These are phyloP conservation scores for Solanum tarijense DNA, from an alignment of 257 asterid species.

Conservation along the genomic window DNA sequence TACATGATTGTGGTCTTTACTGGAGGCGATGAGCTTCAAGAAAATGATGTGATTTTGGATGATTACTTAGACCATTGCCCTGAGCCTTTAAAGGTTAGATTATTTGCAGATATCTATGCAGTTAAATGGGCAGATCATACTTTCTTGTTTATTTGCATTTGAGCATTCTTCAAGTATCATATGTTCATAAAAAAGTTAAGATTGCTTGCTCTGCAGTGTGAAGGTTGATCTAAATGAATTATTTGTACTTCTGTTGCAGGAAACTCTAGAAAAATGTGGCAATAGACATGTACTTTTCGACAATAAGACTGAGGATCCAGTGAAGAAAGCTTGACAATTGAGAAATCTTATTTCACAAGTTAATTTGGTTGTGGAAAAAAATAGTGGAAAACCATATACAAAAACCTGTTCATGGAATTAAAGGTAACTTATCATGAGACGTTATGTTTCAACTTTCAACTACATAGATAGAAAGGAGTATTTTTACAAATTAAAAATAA, in stretches of 20 bases:
- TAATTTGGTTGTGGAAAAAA: conserved; percentile 25
- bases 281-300: neutral
- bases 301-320: neutral
- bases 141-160: no score
- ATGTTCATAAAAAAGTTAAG: no score
- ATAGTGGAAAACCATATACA: conserved; percentile 48
- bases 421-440: conserved; percentile 13
- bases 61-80: neutral
- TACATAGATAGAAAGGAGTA: no score
- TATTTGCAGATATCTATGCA: neutral
- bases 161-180: no score
- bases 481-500: no score
- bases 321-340: conserved; percentile 12
- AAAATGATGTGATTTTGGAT: neutral
- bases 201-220: neutral
- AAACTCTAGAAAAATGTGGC: neutral
- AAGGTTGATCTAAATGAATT: neutral
- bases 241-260: neutral
- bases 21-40: neutral
- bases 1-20: neutral
- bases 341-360: conserved; percentile 39
- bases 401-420: conserved; percentile 24
- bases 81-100: neutral
- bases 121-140: neutral
- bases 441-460: no score